A percentile compares a stretch with the other conserved stretches of the same genome.
phyloP scores from a whole-genome alignment of 257 asterid species.

The Thymus mandschuricus region DNA sequence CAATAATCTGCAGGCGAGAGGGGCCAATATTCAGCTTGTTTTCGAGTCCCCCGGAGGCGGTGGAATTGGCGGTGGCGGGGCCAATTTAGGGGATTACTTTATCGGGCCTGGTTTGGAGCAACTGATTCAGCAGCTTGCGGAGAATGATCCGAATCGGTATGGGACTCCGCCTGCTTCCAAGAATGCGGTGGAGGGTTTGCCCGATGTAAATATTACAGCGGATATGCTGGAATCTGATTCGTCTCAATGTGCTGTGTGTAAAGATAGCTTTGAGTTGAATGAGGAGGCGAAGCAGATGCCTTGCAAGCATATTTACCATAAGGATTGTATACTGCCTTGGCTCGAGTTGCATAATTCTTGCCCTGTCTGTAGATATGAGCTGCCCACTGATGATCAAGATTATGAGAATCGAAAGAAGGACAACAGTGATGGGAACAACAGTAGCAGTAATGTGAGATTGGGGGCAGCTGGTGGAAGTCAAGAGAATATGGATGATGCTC shows the following conservation, averaged over 20 bases:
- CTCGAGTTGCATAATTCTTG: constrained; percentile 90
- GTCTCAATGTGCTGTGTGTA: constrained; percentile 85
- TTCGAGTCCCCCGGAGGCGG: constrained; percentile 60
- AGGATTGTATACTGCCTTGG: constrained; percentile 89
- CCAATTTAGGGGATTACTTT: constrained; percentile 77
- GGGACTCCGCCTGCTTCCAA: constrained; percentile 94
- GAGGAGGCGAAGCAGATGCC: constrained; percentile 81
- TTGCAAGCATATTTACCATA: constrained; percentile 87
- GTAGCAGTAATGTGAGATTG: constrained; percentile 33
- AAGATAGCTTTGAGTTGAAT: constrained; percentile 67
- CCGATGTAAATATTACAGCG: constrained; percentile 53
- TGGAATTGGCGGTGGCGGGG: constrained; percentile 39
- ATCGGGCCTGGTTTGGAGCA: constrained; percentile 85
- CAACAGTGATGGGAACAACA: constrained; percentile 29
- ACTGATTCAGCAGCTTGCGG: constrained; percentile 81
- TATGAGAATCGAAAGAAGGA: constrained; percentile 63
- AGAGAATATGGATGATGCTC: constrained; percentile 41
- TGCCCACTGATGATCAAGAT: constrained; percentile 90
- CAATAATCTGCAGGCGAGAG: constrained; percentile 55
- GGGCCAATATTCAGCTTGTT: constrained; percentile 69
- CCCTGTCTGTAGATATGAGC: constrained; percentile 85
- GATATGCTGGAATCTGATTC: constrained; percentile 64
- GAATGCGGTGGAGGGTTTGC: constrained; percentile 68
- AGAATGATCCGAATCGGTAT: constrained; percentile 81
- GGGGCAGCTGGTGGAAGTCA: constrained; percentile 46